Percentiles rank a stretch among this genome's conserved stretches.
These are phyloP conservation scores for Hydrangea macrophylla DNA, from an alignment of 148 eudicot species.

Conservation along the genomic window DNA sequence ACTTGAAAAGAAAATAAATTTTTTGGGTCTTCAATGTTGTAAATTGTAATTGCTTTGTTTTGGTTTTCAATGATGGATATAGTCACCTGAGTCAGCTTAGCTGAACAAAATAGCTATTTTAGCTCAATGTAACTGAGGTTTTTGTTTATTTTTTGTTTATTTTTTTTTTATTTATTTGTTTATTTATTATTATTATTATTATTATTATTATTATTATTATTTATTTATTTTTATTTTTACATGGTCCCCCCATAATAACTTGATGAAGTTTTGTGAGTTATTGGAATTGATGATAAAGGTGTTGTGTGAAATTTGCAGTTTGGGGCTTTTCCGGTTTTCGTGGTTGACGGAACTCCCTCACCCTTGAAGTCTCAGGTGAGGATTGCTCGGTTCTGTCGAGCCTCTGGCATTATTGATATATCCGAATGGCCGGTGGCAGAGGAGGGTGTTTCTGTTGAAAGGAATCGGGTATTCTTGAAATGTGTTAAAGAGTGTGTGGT, in stretches of 20 bases:
- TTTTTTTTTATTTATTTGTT: too few species aligned
- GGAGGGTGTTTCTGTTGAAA: conserved; percentile 61
- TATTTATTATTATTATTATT: too few species aligned
- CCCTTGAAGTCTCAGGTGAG: conserved; percentile 84
- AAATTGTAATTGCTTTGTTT: neutral
- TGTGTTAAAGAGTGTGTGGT: conserved; percentile 81
- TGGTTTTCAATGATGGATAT: neutral
- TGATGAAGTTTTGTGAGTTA: neutral
- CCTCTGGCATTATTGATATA: conserved; percentile 61
- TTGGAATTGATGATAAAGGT: neutral
- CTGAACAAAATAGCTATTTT: neutral
- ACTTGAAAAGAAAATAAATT: too few species aligned
- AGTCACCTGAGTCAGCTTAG: too few species aligned
- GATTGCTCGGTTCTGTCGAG: conserved; percentile 58
- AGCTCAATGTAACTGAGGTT: neutral
- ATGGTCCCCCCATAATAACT: neutral
- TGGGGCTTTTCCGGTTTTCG: conserved; percentile 97
- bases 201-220: too few species aligned
- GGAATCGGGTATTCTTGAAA: conserved; percentile 62
- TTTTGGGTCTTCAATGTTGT: neutral
- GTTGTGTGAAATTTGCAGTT: conserved; percentile 43
- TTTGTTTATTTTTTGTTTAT: too few species aligned
- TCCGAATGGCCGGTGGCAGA: conserved; percentile 47
- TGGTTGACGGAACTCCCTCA: conserved; percentile 80
- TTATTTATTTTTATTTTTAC: too few species aligned